A percentile compares a stretch with the other conserved stretches of the same genome.
phyloP scores from a whole-genome alignment of 345 rosid species.

The Arabidopsis suecica region DNA sequence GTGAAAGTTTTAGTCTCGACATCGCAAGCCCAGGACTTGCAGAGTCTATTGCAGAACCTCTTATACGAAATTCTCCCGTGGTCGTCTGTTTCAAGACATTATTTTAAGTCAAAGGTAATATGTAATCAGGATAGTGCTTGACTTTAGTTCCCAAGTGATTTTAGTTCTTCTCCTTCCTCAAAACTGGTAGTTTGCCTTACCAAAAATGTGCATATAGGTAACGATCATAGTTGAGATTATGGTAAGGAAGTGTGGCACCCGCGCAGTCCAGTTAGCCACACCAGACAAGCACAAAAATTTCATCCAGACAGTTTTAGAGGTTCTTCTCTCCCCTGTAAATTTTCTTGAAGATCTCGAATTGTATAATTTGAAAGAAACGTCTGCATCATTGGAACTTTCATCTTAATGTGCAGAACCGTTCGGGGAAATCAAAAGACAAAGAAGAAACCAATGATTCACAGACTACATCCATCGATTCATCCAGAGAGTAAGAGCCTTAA shows the following conservation, averaged over 20 bases:
- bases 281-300: conserved; percentile 80
- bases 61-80: conserved; percentile 67
- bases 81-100: conserved; percentile 89
- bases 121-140: neutral
- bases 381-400: neutral
- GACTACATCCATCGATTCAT: conserved; percentile 24
- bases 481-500: conserved; percentile 42
- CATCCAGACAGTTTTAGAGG: conserved; percentile 80
- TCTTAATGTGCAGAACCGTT: conserved; percentile 68
- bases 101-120: conserved; percentile 83
- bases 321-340: conserved; percentile 24
- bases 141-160: conserved; percentile 6
- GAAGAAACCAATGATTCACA: conserved; percentile 46
- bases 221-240: conserved; percentile 83
- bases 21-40: conserved; percentile 70
- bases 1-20: conserved; percentile 84
- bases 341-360: conserved; percentile 10
- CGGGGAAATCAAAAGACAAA: conserved; percentile 58
- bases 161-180: conserved; percentile 17
- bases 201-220: conserved; percentile 55
- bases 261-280: conserved; percentile 63
- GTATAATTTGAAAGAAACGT: neutral
- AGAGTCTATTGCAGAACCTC: conserved; percentile 58
- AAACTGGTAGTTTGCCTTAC: neutral
- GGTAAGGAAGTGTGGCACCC: conserved; percentile 81